These are phyloP conservation scores for Trametes coccinea DNA, from an alignment of 768 basidiomycete species.

Conservation along the genomic window DNA sequence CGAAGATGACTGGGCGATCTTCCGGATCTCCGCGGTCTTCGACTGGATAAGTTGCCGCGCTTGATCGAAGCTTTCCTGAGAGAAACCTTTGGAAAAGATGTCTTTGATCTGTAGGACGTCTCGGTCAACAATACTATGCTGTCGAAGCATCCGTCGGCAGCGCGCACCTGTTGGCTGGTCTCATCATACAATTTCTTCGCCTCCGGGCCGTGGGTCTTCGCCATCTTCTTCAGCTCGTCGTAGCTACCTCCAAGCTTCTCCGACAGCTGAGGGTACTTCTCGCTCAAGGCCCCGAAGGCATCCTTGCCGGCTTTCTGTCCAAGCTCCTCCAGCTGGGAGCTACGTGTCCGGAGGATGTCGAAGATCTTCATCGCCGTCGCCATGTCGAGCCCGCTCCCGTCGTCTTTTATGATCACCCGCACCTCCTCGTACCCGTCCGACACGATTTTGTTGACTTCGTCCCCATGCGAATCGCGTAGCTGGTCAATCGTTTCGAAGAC, in stretches of 20 bases:
- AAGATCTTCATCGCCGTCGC: constrained; percentile 33
- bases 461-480: constrained; percentile 38
- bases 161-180: constrained; percentile 21
- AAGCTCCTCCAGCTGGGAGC: constrained; percentile 32
- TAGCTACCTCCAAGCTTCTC: constrained; percentile 34
- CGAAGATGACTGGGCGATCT: constrained; percentile 26
- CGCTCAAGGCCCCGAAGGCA: constrained; percentile 26
- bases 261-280: constrained; percentile 34
- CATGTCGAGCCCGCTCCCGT: constrained; percentile 24
- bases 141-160: too few species aligned
- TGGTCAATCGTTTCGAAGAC: constrained; percentile 45
- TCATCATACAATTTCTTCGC: constrained; percentile 36
- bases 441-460: constrained; percentile 42
- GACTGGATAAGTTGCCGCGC: constrained; percentile 29
- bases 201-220: constrained; percentile 31
- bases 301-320: constrained; percentile 33
- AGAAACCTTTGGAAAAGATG: constrained; percentile 32
- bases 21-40: constrained; percentile 30
- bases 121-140: background rate
- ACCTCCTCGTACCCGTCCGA: constrained; percentile 40
- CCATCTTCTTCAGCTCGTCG: constrained; percentile 30
- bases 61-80: constrained; percentile 27
- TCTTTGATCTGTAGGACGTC: constrained; percentile 24
- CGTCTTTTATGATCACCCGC: constrained; percentile 26
- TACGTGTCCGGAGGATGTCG: constrained; percentile 28